Base-by-base conservation (phyloP, 352 stramenopile genomes). In the Pythium pyrilobum region DNA sequence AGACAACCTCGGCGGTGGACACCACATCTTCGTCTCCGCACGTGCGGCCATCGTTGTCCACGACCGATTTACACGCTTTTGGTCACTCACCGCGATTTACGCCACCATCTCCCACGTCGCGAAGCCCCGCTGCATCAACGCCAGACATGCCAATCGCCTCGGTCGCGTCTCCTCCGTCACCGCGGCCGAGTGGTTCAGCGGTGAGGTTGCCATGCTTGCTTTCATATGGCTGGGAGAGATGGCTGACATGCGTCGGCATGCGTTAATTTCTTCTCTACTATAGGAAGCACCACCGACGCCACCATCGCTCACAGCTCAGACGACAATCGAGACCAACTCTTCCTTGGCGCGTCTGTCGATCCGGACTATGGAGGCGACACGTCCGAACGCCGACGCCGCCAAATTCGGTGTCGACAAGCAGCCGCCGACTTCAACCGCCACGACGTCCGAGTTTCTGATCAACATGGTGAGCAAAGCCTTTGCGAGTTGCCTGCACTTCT, bases 371-470 rank as follows among this genome's bases (percentile, higher is more conserved):
- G 56, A 64, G 23, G 49, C 56, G 16, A 42, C 44, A 9, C 29
- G 16, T 0, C 36, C 58, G 9, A 45, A 3, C 4, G 5, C 29
- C 12, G 42, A 40, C 11, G 23, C 27, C 8, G 28, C 43, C 7
- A 66, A 66, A 20, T 12, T 48, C 21, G 41, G 32, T n/a, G 47
- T 2, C n/a, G 34, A 56, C 2, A 64, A 49, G 56, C 33, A 56
- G 27, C 49, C 15, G 15, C 18, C 25, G 12, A 27, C 20, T 10
- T n/a, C 21, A 21, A 29, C 36, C 32, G 34, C 38, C 15, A 29
- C 27, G 23, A 62, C 33, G 13, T 34, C 32, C 23, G 61, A 75
- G 38, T 82, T 56, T 59, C 54, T 77, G 53, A 71, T 82, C 62
- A 75, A 67, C 25, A 77, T 79, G 72, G 70, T 81, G 52, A 52